A percentile compares a stretch with the other conserved stretches of the same genome.
These are phyloP conservation scores for Pythium aristosporum DNA, from an alignment of 352 stramenopile species.

Conservation along the genomic window DNA sequence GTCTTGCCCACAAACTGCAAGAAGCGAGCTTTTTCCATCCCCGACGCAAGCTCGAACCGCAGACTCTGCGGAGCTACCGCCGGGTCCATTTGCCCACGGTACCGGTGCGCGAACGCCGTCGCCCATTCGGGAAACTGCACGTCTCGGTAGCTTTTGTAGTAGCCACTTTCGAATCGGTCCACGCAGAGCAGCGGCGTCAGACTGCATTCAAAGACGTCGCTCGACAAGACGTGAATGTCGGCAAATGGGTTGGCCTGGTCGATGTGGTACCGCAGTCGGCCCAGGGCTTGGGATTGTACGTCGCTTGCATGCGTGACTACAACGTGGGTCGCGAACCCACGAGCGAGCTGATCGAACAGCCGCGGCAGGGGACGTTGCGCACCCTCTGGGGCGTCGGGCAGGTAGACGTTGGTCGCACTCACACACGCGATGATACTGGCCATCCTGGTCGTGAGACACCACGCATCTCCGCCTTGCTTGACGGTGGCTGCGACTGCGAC, in stretches of 20 bases:
- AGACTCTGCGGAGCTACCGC: constrained; percentile 30
- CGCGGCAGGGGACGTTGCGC: constrained; percentile 48
- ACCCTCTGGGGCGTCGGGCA: constrained; percentile 34
- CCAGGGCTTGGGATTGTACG: constrained; percentile 35
- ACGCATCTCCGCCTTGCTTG: constrained; percentile 18
- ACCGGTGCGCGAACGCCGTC: not conserved
- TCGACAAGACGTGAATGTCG: constrained; percentile 63
- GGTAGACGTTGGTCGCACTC: constrained; percentile 52
- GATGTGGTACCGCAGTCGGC: constrained; percentile 63
- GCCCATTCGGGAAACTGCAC: constrained; percentile 47
- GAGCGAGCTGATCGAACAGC: constrained; percentile 66
- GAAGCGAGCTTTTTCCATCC: constrained; percentile 59
- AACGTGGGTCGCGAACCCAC: constrained; percentile 63
- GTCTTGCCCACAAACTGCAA: constrained; percentile 39
- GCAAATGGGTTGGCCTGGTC: constrained; percentile 70
- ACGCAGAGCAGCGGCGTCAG: constrained; percentile 51
- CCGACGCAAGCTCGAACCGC: constrained; percentile 45
- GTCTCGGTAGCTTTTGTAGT: constrained; percentile 57
- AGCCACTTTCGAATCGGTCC: constrained; percentile 57
- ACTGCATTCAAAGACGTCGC: constrained; percentile 61
- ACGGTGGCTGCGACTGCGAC: constrained; percentile 48
- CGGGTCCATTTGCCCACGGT: constrained; percentile 25
- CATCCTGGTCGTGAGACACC: constrained; percentile 37
- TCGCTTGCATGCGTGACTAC: constrained; percentile 59
- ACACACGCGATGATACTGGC: constrained; percentile 51